A percentile compares a stretch with the other conserved stretches of the same genome.
These are phyloP conservation scores for Panellus pusillus DNA, from an alignment of 768 basidiomycete species.

Conservation along the genomic window DNA sequence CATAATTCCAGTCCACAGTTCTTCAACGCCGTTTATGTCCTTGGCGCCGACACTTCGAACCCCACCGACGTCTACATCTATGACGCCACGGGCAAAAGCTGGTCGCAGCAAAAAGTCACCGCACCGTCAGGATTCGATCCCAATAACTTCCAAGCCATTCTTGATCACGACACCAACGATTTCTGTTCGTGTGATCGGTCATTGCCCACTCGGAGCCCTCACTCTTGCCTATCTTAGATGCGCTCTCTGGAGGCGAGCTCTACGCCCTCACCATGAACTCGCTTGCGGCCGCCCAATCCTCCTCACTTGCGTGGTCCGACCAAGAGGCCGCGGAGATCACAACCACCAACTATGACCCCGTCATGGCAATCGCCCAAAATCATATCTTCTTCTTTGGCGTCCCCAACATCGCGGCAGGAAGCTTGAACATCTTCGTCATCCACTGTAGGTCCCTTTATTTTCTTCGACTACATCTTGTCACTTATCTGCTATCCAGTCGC, in stretches of 20 bases:
- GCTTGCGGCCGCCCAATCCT: constrained; percentile 59
- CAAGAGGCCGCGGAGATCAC: constrained; percentile 58
- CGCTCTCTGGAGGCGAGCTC: constrained; percentile 62
- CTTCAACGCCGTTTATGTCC: constrained; percentile 81
- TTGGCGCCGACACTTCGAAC: constrained; percentile 73
- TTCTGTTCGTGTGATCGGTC: constrained; percentile 56
- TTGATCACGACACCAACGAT: constrained; percentile 94
- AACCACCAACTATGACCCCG: constrained; percentile 58
- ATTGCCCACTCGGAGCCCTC: background rate
- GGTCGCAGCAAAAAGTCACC: constrained; percentile 72
- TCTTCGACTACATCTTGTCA: background rate
- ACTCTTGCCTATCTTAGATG: constrained; percentile 45
- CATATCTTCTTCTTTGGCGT: constrained; percentile 83
- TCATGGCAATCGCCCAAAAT: constrained; percentile 83
- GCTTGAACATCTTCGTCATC: constrained; percentile 79
- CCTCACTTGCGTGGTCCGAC: constrained; percentile 62
- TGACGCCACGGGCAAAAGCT: constrained; percentile 67
- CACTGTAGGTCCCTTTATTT: constrained; percentile 59
- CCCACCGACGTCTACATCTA: constrained; percentile 78
- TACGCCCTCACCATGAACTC: constrained; percentile 70
- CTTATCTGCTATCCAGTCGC: constrained; percentile 47
- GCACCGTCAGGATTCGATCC: constrained; percentile 56
- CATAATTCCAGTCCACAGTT: constrained; percentile 46
- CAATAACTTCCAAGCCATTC: constrained; percentile 63
- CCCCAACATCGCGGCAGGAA: constrained; percentile 65